Conservation (phyloP, 2,329 filamentous ascomycete genomes). For the Geosmithia putterillii region DNA sequence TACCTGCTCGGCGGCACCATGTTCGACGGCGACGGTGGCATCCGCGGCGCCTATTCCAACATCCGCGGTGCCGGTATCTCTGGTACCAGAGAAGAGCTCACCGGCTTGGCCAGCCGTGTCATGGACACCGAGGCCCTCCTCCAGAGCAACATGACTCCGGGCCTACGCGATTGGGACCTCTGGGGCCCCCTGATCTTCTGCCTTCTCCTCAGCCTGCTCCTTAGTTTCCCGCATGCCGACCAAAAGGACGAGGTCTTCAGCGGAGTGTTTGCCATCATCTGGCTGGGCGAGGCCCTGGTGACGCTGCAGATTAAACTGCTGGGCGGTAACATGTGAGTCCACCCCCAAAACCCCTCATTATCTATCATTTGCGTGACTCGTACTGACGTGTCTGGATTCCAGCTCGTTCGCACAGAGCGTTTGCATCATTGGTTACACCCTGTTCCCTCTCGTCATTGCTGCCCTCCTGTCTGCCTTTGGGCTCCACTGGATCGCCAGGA, state of each 20-base stretch:
- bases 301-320: slow-evolving; percentile 96
- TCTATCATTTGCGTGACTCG: not conserved
- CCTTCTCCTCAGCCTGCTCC: slow-evolving; percentile 71
- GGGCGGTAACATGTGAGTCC: slow-evolving; percentile 86
- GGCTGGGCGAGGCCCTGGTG: slow-evolving; percentile 92
- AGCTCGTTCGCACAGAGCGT: slow-evolving; percentile 97
- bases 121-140: slow-evolving; percentile 52
- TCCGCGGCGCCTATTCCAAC: slow-evolving; percentile 51
- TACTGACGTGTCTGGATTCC: slow-evolving; percentile 10
- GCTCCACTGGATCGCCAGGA: slow-evolving; percentile 67
- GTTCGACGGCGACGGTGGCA: slow-evolving; percentile 39
- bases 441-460: slow-evolving; percentile 93
- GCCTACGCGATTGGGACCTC: slow-evolving; percentile 90
- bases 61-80: slow-evolving; percentile 45
- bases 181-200: slow-evolving; percentile 97
- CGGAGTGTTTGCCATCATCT: slow-evolving; percentile 91
- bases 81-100: slow-evolving; percentile 50
- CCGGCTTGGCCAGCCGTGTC: slow-evolving; percentile 46
- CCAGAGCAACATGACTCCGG: slow-evolving; percentile 71
- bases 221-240: slow-evolving; percentile 69
- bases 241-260: slow-evolving; percentile 89
- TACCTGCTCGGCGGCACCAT: slow-evolving; percentile 70
- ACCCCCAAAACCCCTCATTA: slow-evolving; percentile 1
- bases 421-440: slow-evolving; percentile 95
- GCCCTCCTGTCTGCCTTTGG: slow-evolving; percentile 75